Conservation (phyloP, 345 rosid genomes). For the Syzygium oleosum region DNA sequence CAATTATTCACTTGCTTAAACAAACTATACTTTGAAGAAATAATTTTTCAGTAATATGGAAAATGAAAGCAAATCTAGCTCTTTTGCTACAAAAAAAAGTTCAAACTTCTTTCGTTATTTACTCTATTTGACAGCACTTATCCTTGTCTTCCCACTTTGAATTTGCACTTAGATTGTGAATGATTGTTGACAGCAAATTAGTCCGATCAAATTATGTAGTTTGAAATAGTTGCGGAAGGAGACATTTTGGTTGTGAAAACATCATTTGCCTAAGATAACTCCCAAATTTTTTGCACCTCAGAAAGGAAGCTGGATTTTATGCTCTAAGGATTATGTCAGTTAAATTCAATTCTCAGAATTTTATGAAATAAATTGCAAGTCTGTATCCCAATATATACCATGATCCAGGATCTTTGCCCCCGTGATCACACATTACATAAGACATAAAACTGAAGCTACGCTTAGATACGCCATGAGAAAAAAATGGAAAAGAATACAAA, state of each 20-base stretch:
- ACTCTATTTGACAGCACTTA: neutral
- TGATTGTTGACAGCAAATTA: neutral
- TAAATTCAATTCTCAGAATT: neutral
- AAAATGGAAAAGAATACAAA: neutral
- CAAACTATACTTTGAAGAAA: neutral
- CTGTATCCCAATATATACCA: neutral
- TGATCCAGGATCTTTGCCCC: neutral
- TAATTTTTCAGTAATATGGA: neutral
- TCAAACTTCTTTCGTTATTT: neutral
- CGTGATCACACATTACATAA: neutral
- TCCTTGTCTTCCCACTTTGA: neutral
- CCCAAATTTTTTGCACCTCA: neutral
- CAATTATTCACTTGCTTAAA: neutral
- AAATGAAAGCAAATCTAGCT: neutral
- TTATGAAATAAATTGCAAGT: neutral
- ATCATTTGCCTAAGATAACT: neutral
- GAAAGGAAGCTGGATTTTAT: neutral
- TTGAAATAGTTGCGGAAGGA: neutral
- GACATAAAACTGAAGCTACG: neutral
- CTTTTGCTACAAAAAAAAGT: neutral
- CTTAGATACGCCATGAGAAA: neutral
- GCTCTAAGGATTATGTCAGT: neutral
- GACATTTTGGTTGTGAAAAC: neutral
- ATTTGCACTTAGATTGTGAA: neutral
- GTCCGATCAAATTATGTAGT: neutral